phyloP scores from a whole-genome alignment of 805 yeast genomes.

The Pichia occidentalis region DNA sequence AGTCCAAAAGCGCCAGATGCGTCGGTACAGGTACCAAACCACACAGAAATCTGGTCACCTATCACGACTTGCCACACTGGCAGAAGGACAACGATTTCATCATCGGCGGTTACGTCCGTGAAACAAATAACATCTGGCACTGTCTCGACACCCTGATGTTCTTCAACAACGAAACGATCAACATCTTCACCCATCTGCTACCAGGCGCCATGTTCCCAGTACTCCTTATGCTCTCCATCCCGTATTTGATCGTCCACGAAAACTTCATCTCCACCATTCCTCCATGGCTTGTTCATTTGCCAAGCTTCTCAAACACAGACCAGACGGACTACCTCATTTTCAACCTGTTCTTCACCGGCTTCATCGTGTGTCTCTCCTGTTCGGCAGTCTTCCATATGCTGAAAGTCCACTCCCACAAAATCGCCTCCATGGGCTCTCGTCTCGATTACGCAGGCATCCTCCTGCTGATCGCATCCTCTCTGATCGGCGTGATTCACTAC shows the following conservation, averaged over 20 bases:
- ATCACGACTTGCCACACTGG: constrained; percentile 47
- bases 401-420: constrained; percentile 41
- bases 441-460: constrained; percentile 53
- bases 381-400: constrained; percentile 46
- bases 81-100: constrained; percentile 52
- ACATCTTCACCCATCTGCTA: constrained; percentile 44
- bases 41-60: constrained; percentile 20
- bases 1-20: not conserved
- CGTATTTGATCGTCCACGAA: constrained; percentile 15
- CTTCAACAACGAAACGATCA: constrained; percentile 48
- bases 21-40: no score
- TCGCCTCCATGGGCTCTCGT: constrained; percentile 41
- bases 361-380: constrained; percentile 38
- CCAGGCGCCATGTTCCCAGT: constrained; percentile 36
- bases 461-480: constrained; percentile 42
- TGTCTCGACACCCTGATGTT: constrained; percentile 39
- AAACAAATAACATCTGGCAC: constrained; percentile 34
- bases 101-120: constrained; percentile 42
- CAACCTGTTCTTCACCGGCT: constrained; percentile 39
- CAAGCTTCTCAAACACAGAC: constrained; percentile 23
- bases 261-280: constrained; percentile 22
- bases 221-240: constrained; percentile 18
- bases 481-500: constrained; percentile 33
- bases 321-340: constrained; percentile 36
- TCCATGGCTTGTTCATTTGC: constrained; percentile 21